Conservation (phyloP, 805 yeast genomes). For the Kazachstania psychrophila region DNA sequence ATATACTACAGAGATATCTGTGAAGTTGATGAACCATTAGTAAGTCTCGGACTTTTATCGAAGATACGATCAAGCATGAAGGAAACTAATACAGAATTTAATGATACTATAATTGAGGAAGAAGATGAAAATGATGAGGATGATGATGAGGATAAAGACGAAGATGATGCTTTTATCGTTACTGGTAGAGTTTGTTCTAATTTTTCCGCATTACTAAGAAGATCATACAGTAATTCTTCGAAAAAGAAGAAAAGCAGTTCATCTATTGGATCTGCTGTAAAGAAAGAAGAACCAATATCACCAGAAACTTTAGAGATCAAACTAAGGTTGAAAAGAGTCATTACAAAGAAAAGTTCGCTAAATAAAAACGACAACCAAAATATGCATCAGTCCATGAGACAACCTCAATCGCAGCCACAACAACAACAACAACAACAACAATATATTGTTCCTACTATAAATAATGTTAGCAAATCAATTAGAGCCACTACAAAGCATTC, state of each 20-base stretch:
- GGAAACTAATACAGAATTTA: neutral
- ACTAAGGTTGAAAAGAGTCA: constrained; percentile 25
- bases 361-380: neutral
- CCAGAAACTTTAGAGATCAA: constrained; percentile 29
- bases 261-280: neutral
- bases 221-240: constrained; percentile 17
- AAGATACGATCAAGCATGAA: constrained; percentile 20
- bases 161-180: constrained; percentile 19
- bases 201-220: constrained; percentile 27
- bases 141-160: constrained; percentile 14
- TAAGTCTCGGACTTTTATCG: constrained; percentile 28
- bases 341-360: constrained; percentile 4
- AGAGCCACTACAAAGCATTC: neutral
- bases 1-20: constrained; percentile 28
- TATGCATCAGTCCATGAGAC: neutral
- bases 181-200: constrained; percentile 31
- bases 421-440: neutral
- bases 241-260: constrained; percentile 8
- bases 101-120: neutral
- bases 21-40: constrained; percentile 30
- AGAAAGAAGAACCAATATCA: constrained; percentile 1
- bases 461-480: constrained; percentile 1
- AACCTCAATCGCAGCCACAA: neutral
- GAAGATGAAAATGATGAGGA: constrained; percentile 8
- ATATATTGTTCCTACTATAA: neutral